Evolutionary conservation across 2,329 filamentous ascomycete genomes (phyloP), one percentile per base, ranked within the genome.

Genomic region (Verticillium nonalfalfae): DNA sequence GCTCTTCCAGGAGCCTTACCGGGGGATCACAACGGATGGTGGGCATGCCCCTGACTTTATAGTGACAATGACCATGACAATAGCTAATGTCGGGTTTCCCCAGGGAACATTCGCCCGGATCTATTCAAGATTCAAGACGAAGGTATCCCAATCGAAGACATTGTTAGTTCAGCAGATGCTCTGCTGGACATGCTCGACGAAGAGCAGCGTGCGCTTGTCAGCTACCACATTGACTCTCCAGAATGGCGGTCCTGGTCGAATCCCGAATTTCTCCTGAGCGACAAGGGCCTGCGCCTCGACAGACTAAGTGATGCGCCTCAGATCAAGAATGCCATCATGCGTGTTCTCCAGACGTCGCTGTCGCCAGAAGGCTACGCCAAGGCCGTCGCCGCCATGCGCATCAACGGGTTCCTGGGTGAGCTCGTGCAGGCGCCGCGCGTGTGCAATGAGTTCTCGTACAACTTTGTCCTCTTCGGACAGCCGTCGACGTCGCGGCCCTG

Each of bases 361-460:
- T 90, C 88, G 0, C 81, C 85, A 0, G 86, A 90, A 69, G 90
- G 90, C 14, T 93, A 91, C 73, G 72, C 81, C 18, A 92, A 93
- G 68, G 89, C 89, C 9, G 61, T 88, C 1, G 79, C 77, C 0
- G 88, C 89, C 0, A 91, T 90, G 88, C 85, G 85, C 61, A 85
- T 90, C 70, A 92, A 93, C 72, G 85, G 87, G 60, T 92, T 91
- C 74, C 81, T 93, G 0, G 90, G 89, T 55, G 81, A 90, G 62
- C 79, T 92, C 0, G 85, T 90, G 58, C 69, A 84, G 38, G 80
- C 85, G 0, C 81, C 84, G 0, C 72, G 75, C 6, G 82, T 93
- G 59, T 85, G 90, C 82, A 92, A 91, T 74, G 84, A 91, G 71
- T 85, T 83, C 74, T 90, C 86, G 1, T 93, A 93, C 79, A 92